These are phyloP conservation scores for Paecilomyces formosus DNA, from an alignment of 2,329 filamentous ascomycete species.

Conservation along the genomic window DNA sequence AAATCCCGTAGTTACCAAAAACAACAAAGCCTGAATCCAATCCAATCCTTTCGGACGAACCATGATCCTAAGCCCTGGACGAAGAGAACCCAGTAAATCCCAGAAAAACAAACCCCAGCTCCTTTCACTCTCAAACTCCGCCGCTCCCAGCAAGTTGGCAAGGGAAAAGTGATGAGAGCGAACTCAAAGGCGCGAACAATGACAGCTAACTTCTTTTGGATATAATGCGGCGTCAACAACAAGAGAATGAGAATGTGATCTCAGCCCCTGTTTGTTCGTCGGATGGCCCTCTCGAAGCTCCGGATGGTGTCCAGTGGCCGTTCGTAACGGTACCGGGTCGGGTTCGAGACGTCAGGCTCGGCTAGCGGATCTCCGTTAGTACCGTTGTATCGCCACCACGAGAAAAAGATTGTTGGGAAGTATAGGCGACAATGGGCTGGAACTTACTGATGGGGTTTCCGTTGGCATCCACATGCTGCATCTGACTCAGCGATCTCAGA, in stretches of 20 bases:
- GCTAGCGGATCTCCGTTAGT: constrained; percentile 41
- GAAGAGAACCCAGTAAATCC: background rate
- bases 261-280: background rate
- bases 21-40: background rate
- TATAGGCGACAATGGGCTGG: no score
- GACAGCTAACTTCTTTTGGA: background rate
- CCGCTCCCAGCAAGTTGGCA: background rate
- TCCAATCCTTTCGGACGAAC: background rate
- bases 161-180: background rate
- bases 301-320: constrained; percentile 86
- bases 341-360: constrained; percentile 85
- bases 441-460: constrained; percentile 69
- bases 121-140: background rate
- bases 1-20: background rate
- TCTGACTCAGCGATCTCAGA: constrained; percentile 61
- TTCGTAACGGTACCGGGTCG: constrained; percentile 78
- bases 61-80: background rate
- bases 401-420: background rate
- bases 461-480: constrained; percentile 67
- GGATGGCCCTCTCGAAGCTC: constrained; percentile 80
- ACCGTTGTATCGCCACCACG: background rate
- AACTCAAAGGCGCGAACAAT: background rate
- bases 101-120: background rate
- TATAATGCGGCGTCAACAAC: background rate
- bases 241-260: background rate